phyloP scores from a whole-genome alignment of 2,329 filamentous ascomycete species.

The Xylaria sp. region DNA sequence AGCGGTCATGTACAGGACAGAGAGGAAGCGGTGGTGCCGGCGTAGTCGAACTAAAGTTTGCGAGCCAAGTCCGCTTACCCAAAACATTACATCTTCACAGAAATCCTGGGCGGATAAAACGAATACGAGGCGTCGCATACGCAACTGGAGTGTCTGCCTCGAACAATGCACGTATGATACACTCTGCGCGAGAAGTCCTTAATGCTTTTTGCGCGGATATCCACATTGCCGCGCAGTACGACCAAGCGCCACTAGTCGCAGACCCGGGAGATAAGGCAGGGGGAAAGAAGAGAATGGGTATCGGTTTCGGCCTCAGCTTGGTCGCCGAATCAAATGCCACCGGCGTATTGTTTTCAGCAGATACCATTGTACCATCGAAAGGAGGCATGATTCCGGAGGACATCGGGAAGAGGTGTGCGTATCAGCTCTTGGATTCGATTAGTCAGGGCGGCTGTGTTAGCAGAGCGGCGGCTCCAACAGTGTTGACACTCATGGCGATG shows the following conservation, averaged over 20 bases:
- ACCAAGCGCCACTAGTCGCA: constrained; percentile 68
- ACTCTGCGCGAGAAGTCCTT: constrained; percentile 84
- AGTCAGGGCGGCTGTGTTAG: constrained; percentile 84
- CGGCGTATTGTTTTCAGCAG: constrained; percentile 87
- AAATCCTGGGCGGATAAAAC: constrained; percentile 84
- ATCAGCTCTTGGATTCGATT: constrained; percentile 86
- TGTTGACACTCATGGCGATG: constrained; percentile 96
- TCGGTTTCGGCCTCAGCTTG: constrained; percentile 90
- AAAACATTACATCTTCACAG: constrained; percentile 91
- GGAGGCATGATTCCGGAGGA: constrained; percentile 91
- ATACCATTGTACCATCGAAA: constrained; percentile 77
- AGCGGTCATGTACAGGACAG: constrained; percentile 79
- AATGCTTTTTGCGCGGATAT: constrained; percentile 89
- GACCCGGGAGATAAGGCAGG: constrained; percentile 64
- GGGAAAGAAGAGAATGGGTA: constrained; percentile 74
- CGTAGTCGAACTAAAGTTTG: constrained; percentile 92
- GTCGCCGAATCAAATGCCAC: constrained; percentile 89
- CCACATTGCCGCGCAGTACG: constrained; percentile 85
- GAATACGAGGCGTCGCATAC: constrained; percentile 92
- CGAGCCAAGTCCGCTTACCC: constrained; percentile 89
- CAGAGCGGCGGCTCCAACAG: constrained; percentile 74
- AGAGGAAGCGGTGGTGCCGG: constrained; percentile 85
- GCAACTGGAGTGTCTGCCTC: constrained; percentile 89
- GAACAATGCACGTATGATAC: constrained; percentile 96
- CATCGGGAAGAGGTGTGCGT: constrained; percentile 86